phyloP scores from a whole-genome alignment of 2,329 filamentous ascomycete species.

The Reticulascus tulasneorum region DNA sequence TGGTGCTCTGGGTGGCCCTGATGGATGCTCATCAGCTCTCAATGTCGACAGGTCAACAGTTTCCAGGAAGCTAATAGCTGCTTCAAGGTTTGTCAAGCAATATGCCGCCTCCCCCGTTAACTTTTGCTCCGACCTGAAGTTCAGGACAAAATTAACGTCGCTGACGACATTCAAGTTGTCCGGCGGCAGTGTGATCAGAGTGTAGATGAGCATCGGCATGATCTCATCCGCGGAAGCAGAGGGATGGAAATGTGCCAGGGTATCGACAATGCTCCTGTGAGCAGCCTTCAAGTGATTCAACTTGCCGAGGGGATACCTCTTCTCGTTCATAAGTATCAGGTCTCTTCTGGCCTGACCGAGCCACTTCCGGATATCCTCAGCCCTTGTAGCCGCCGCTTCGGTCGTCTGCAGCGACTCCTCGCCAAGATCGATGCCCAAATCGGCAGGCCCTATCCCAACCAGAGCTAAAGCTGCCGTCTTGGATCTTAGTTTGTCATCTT shows the following conservation, averaged over 20 bases:
- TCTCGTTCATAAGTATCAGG: conserved; percentile 77
- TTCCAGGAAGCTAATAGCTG: conserved; percentile 88
- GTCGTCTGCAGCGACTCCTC: conserved; percentile 49
- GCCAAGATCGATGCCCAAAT: conserved; percentile 75
- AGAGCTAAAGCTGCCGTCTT: conserved; percentile 86
- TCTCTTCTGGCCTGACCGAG: conserved; percentile 68
- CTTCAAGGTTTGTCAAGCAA: conserved; percentile 92
- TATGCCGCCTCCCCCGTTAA: conserved; percentile 94
- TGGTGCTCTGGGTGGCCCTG: conserved; percentile 57
- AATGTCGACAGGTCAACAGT: conserved; percentile 91
- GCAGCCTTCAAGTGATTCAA: conserved; percentile 81
- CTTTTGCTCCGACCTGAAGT: conserved; percentile 80
- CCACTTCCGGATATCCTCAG: conserved; percentile 66
- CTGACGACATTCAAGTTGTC: conserved; percentile 86
- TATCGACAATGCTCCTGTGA: conserved; percentile 93
- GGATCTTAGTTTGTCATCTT: conserved; percentile 90
- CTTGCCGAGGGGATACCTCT: conserved; percentile 86
- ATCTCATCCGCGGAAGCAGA: conserved; percentile 96
- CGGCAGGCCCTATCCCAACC: conserved; percentile 85
- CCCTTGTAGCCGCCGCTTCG: conserved; percentile 54
- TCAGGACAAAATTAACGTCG: conserved; percentile 90
- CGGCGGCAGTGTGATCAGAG: conserved; percentile 83
- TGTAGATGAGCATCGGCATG: conserved; percentile 93
- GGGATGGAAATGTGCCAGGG: conserved; percentile 61
- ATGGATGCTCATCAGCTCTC: conserved; percentile 71